Evolutionary conservation across 768 basidiomycete genomes (phyloP).

Genomic region (Trametes gibbosa): DNA sequence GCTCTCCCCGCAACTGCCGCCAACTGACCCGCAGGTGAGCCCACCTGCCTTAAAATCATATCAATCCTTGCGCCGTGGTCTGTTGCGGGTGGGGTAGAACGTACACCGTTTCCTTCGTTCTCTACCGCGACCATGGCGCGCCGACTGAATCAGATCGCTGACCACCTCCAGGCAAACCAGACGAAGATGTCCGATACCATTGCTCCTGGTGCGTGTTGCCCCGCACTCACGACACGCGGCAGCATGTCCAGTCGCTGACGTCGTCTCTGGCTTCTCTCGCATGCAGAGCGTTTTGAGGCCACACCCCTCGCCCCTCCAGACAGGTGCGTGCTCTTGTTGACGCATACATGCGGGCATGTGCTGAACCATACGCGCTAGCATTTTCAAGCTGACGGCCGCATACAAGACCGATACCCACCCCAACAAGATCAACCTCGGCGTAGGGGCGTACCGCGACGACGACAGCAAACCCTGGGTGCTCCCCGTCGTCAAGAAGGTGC

Average conservation of each 20-base stretch:
- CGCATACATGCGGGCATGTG: constrained; percentile 9
- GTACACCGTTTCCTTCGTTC: neutral
- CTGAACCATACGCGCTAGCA: constrained; percentile 43
- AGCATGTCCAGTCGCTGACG: constrained; percentile 10
- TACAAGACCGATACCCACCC: constrained; percentile 78
- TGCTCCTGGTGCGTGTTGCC: constrained; percentile 45
- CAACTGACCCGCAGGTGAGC: constrained; percentile 11
- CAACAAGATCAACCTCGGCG: constrained; percentile 87
- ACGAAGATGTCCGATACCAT: constrained; percentile 37
- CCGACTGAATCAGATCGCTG: constrained; percentile 59
- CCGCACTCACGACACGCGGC: neutral
- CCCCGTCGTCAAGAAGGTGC: constrained; percentile 85
- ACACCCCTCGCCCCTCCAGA: constrained; percentile 86
- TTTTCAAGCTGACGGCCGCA: constrained; percentile 87
- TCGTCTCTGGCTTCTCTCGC: neutral
- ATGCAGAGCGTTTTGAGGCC: constrained; percentile 65
- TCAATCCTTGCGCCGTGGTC: neutral
- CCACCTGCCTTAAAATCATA: constrained; percentile 7
- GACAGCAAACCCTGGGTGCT: constrained; percentile 88
- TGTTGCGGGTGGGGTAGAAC: neutral
- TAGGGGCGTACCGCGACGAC: constrained; percentile 90
- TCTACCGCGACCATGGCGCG: constrained; percentile 20
- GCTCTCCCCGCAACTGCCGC: constrained; percentile 6
- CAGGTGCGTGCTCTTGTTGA: constrained; percentile 44
- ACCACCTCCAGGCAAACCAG: constrained; percentile 44